Evolutionary conservation across 257 asterid species (phyloP).

Genomic region (Solanum bulbocastanum): DNA sequence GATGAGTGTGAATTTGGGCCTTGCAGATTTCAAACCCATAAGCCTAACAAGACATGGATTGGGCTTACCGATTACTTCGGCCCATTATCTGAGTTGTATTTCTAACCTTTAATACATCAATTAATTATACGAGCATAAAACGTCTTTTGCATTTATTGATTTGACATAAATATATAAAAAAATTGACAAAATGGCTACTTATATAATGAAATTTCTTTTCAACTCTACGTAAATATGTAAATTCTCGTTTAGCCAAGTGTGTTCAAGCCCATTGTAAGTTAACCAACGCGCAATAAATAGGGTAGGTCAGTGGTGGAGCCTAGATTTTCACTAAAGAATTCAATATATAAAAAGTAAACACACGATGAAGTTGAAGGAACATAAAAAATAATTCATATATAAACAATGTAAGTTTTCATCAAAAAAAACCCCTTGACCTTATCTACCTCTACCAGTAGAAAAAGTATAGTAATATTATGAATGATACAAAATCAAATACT

Average conservation of each 20-base stretch:
- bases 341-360: too few species aligned
- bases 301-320: too few species aligned
- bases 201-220: neutral
- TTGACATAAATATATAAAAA: neutral
- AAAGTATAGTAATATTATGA: neutral
- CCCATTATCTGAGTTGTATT: neutral
- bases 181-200: neutral
- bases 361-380: neutral
- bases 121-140: too few species aligned
- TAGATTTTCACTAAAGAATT: too few species aligned
- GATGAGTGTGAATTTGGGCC: rapidly evolving
- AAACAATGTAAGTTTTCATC: too few species aligned
- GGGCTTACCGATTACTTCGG: neutral
- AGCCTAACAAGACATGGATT: neutral
- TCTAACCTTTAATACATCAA: too few species aligned
- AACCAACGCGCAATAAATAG: neutral
- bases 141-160: neutral
- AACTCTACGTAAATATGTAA: neutral
- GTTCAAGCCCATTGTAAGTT: neutral
- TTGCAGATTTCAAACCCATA: neutral
- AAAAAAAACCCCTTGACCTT: neutral
- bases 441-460: neutral
- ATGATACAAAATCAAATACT: too few species aligned
- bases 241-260: neutral
- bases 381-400: neutral